Evolutionary conservation across 2,329 filamentous ascomycete species (phyloP), one percentile per base, ranked within the genome.

Genomic region (Aspergillus calidoustus): DNA sequence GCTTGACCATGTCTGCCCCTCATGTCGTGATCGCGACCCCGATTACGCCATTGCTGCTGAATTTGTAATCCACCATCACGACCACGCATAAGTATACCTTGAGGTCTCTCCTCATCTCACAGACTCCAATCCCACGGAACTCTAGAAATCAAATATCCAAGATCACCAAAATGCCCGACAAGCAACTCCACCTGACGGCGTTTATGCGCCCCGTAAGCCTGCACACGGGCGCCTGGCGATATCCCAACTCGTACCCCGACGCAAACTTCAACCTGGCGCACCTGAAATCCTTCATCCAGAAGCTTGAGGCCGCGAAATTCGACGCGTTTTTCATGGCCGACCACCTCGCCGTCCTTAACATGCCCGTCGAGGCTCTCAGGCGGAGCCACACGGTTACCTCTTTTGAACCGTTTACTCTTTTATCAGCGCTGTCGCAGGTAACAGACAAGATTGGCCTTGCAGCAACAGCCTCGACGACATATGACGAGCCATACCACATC

Each of bases 121-220:
- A 19, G 19, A 41, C 9, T 15, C 17, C 11, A 4, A 41, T 41
- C 11, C 15, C 34, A 41, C 11, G 8, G 25, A 28, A 7, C 25
- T 28, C 25, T 4, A 41, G 34, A 15, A 13, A 41, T 17, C 9
- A 5, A 41, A 5, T 5, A 15, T 41, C 34, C 34, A 22, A 48
- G 13, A 3, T 23, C 28, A 2, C 17, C 31, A 52, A 38, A 41
- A 66, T 66, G 64, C 7, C 55, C 3, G 59, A 64, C 6, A 66
- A 66, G 46, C 69, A 82, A 63, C 72, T 86, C 6, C 83, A 87
- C 64, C 78, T 87, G 4, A 86, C 84, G 2, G 84, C 84, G 0
- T 87, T 86, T 62, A 86, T 87, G 84, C 81, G 84, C 19, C 84
- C 84, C 1, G 83, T 87, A 2, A 83, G 79, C 50, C 72, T 86